These are phyloP conservation scores for Wickerhamiella spandovensis DNA, from an alignment of 805 yeast genomes.

Conservation along the genomic window DNA sequence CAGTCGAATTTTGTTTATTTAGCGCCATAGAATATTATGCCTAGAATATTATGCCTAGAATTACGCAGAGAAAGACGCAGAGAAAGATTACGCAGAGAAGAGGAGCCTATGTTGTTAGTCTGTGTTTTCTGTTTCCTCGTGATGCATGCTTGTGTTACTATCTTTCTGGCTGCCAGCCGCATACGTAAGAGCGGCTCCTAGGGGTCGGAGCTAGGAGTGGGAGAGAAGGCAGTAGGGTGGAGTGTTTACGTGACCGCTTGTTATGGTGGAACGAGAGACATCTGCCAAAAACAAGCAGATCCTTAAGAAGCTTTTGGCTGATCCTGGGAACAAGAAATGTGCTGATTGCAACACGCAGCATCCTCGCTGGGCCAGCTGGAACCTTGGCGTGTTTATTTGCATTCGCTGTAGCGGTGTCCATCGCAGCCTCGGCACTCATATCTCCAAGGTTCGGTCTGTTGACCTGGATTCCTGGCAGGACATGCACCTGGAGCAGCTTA, in stretches of 20 bases:
- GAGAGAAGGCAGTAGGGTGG: no score
- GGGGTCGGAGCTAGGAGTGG: no score
- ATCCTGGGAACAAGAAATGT: conserved; percentile 63
- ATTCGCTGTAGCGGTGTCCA: conserved; percentile 90
- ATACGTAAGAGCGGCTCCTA: no score
- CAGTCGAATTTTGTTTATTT: no score
- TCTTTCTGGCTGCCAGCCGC: no score
- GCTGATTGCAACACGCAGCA: conserved; percentile 89
- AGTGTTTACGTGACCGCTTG: neutral
- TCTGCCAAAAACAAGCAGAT: conserved; percentile 52
- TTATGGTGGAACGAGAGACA: conserved; percentile 14
- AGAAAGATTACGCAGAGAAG: no score
- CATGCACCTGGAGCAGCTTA: conserved; percentile 71
- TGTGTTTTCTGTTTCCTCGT: no score
- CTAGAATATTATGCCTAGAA: no score
- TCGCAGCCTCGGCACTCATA: conserved; percentile 90
- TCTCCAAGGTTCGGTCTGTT: conserved; percentile 81
- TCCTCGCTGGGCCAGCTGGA: conserved; percentile 98
- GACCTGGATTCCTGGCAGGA: conserved; percentile 96
- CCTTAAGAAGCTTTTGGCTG: conserved; percentile 60
- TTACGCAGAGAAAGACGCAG: no score
- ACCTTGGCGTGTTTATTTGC: conserved; percentile 81
- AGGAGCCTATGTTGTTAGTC: no score
- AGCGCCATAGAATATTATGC: no score
- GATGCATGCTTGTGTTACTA: no score